phyloP scores from a whole-genome alignment of 2,329 filamentous ascomycete genomes.

The Lecanicillium sp. region DNA sequence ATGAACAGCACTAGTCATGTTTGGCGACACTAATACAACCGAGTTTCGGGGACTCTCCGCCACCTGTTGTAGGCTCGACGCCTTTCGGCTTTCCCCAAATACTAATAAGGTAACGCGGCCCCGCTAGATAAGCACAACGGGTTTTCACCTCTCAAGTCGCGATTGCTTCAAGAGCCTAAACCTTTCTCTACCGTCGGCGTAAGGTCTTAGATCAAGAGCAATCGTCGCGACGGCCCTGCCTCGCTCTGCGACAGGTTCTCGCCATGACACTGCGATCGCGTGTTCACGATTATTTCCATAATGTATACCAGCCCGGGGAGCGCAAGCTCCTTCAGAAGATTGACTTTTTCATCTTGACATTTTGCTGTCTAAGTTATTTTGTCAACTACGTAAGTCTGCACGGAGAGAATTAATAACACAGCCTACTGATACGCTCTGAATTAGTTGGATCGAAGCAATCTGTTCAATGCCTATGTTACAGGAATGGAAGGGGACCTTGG shows the following conservation, averaged over 20 bases:
- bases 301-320: conserved; percentile 28
- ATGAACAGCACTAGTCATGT: no score
- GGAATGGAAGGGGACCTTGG: conserved; percentile 29
- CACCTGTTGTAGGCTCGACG: no score
- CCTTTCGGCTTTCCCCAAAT: no score
- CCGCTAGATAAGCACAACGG: no score
- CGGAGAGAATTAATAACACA: neutral
- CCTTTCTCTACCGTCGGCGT: no score
- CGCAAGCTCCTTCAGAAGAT: conserved; percentile 45
- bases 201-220: no score
- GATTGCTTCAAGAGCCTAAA: no score
- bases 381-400: conserved; percentile 38
- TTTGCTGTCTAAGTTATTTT: conserved; percentile 52
- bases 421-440: neutral
- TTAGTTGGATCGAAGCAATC: conserved; percentile 29
- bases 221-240: neutral
- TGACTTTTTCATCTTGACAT: conserved; percentile 57
- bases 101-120: no score
- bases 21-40: no score
- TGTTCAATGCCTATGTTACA: conserved; percentile 29
- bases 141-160: no score
- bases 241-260: neutral
- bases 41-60: no score
- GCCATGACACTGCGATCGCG: conserved; percentile 8
- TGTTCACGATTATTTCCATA: conserved; percentile 25